phyloP scores from a whole-genome alignment of 768 basidiomycete species.

The Russula olivacea region DNA sequence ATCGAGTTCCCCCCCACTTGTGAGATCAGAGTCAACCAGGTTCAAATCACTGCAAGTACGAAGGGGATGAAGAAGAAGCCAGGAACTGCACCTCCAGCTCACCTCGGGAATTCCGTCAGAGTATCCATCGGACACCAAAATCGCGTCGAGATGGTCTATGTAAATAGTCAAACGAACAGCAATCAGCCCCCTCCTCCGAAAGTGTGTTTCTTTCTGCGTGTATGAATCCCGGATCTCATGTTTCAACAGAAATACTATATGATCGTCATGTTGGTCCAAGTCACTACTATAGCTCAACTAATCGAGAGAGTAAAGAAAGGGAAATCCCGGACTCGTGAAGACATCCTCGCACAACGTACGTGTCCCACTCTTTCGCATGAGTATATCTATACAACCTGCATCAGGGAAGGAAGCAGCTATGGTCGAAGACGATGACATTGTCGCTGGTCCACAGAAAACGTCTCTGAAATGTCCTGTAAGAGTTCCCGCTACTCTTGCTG shows the following conservation, averaged over 20 bases:
- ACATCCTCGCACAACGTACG: conserved; percentile 65
- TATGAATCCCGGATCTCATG: neutral
- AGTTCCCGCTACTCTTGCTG: conserved; percentile 10
- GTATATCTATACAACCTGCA: conserved; percentile 7
- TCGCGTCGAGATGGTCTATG: conserved; percentile 82
- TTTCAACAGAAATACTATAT: conserved; percentile 79
- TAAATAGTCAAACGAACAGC: conserved; percentile 54
- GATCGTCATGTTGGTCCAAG: conserved; percentile 78
- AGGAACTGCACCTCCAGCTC: conserved; percentile 88
- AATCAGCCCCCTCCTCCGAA: conserved; percentile 62
- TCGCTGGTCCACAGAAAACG: conserved; percentile 85
- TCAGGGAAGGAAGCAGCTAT: conserved; percentile 51
- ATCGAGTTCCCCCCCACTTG: conserved; percentile 90
- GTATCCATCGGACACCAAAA: conserved; percentile 48
- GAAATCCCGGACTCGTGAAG: conserved; percentile 56
- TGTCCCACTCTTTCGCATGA: conserved; percentile 15
- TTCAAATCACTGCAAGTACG: conserved; percentile 63
- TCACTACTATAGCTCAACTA: conserved; percentile 60
- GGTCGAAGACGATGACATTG: conserved; percentile 83
- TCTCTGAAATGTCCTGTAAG: conserved; percentile 91
- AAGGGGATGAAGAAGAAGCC: conserved; percentile 95
- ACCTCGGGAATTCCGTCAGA: conserved; percentile 43
- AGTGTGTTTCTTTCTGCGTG: conserved; percentile 37
- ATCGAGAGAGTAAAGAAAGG: conserved; percentile 64
- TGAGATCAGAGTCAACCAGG: conserved; percentile 81